These are phyloP conservation scores for Colletotrichum neosansevieriae DNA, from an alignment of 2,329 filamentous ascomycete species.

Conservation along the genomic window DNA sequence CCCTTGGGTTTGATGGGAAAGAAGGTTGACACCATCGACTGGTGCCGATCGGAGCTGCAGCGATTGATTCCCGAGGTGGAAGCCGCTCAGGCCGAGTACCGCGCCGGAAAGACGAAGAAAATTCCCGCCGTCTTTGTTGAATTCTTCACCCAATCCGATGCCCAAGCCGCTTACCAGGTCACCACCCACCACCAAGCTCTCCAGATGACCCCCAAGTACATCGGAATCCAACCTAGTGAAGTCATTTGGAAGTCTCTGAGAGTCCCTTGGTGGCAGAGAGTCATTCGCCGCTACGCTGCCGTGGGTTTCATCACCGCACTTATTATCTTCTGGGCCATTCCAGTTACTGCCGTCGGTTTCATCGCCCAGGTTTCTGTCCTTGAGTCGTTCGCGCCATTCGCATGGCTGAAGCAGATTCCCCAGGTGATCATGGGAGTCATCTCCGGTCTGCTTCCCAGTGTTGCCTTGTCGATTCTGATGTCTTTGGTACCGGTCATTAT, in stretches of 20 bases:
- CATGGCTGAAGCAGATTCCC: conserved; percentile 80
- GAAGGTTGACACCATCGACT: conserved; percentile 95
- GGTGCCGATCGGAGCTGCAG: conserved; percentile 80
- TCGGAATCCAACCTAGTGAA: conserved; percentile 84
- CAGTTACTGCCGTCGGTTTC: conserved; percentile 82
- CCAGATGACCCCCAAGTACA: conserved; percentile 87
- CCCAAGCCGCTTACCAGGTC: conserved; percentile 88
- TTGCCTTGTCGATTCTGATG: conserved; percentile 86
- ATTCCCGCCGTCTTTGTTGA: conserved; percentile 90
- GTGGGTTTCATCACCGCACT: conserved; percentile 79
- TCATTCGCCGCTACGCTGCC: conserved; percentile 78
- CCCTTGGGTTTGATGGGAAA: conserved; percentile 70
- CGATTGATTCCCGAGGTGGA: conserved; percentile 78
- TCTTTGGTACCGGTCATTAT: conserved; percentile 86
- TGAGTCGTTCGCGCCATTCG: conserved; percentile 73
- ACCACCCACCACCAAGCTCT: conserved; percentile 88
- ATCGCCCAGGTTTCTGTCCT: conserved; percentile 87
- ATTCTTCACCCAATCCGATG: conserved; percentile 84
- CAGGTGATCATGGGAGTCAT: conserved; percentile 81
- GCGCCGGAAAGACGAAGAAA: conserved; percentile 71
- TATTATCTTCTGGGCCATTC: conserved; percentile 88
- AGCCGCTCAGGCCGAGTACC: conserved; percentile 75
- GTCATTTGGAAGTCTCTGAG: conserved; percentile 89
- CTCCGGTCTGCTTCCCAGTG: conserved; percentile 83
- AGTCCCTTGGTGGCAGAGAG: conserved; percentile 87